Evolutionary conservation across 2,329 filamentous ascomycete genomes (phyloP), one percentile per base, ranked within the genome.

Genomic region (Nemania bipapillata): DNA sequence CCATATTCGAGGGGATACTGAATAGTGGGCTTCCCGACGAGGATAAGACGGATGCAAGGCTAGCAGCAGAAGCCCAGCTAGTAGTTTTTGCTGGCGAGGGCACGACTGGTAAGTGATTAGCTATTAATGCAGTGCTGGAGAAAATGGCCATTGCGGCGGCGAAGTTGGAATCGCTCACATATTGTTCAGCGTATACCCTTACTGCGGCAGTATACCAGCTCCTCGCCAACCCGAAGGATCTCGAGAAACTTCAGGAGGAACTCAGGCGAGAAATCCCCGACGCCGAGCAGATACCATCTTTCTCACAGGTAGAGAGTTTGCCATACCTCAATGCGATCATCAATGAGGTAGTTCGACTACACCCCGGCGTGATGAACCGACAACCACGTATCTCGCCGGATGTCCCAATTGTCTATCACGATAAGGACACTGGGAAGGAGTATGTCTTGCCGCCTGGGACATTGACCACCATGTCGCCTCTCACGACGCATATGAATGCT

Each of bases 261-360:
- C 57, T 77, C 0, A 17, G 49, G 1, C 30, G 30, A 0, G 55
- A 65, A 0, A 52, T 69, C 7, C 65, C 65, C 0, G 58, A 70
- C 26, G 15, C 40, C 26, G 30, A 1, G 35, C 55, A 11, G 8
- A 49, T 12, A 63, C 70, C 68, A 9, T n/a, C 17, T 26, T 57
- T 71, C 12, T 30, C 71, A 0, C 52, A 77, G 35, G 64, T 79
- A 1, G 77, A 80, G 11, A 66, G 65, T 5, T 74, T 80, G 1
- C 75, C 78, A 0, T 80, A 76, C 59, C 74, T 83, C 17, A 67
- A 69, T 3, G 80, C 79, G 1, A 68, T 78, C 5, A 74, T 81
- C 30, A 72, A 77, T 2, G 79, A 81, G 61, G 72, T 70, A 0
- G 42, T 84, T 0, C 79, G 83, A 6, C 59, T 84, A 2, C 79